Conservation (phyloP, 495 filamentous ascomycete genomes). For the Neurospora tetrasperma region DNA sequence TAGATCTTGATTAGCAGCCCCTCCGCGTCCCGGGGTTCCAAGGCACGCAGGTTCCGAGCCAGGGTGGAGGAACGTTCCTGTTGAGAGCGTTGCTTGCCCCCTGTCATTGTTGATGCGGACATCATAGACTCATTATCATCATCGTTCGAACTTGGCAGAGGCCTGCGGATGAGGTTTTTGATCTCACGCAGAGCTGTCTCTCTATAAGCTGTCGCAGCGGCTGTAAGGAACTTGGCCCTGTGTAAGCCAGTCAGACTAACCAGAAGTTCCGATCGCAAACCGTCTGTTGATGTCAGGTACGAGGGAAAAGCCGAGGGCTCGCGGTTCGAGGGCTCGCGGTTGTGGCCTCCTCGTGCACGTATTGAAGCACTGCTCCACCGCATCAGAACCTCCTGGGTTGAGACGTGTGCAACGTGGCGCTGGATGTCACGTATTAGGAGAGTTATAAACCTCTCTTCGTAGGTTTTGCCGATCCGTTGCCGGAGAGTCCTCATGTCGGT, state of each 20-base stretch:
- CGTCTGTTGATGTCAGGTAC: slow-evolving; percentile 60
- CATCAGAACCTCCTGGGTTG: slow-evolving; percentile 60
- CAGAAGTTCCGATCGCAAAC: slow-evolving; percentile 55
- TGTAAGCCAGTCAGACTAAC: slow-evolving; percentile 66
- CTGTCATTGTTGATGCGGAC: slow-evolving; percentile 70
- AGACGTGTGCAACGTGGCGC: slow-evolving; percentile 68
- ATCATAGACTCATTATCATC: slow-evolving; percentile 88
- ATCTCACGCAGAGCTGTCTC: slow-evolving; percentile 83
- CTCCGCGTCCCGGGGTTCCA: slow-evolving; percentile 80
- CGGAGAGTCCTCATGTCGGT: slow-evolving; percentile 65
- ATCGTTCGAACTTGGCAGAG: slow-evolving; percentile 82
- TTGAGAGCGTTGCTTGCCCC: slow-evolving; percentile 57
- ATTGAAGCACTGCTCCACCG: slow-evolving; percentile 54
- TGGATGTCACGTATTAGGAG: slow-evolving; percentile 70
- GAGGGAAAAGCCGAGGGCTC: slow-evolving; percentile 57
- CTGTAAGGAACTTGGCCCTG: slow-evolving; percentile 62
- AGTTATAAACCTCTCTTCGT: slow-evolving; percentile 71
- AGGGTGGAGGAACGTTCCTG: slow-evolving; percentile 85
- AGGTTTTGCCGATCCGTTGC: slow-evolving; percentile 73
- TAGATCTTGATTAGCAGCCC: slow-evolving; percentile 75
- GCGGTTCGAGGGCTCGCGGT: slow-evolving; percentile 52
- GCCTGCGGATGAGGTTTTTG: slow-evolving; percentile 70
- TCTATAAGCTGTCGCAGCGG: slow-evolving; percentile 75
- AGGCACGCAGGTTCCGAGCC: slow-evolving; percentile 79
- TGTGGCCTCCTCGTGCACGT: slow-evolving; percentile 50